Evolutionary conservation across 2,329 filamentous ascomycete species (phyloP), one percentile per base, ranked within the genome.

Genomic region (Penicillium sp.): DNA sequence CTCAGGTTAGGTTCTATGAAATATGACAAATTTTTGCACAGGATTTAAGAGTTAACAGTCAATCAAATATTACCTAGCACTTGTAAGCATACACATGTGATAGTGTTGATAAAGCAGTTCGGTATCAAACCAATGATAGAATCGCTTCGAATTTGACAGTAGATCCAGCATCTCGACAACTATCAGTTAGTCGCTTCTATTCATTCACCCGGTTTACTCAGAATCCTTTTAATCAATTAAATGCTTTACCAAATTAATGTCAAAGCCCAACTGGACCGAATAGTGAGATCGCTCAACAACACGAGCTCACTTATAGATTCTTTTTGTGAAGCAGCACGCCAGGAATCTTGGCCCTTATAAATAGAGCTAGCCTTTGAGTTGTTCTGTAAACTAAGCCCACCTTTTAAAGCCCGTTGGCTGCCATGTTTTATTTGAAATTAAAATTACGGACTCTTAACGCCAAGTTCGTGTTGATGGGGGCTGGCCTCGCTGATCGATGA

Each of bases 361-460:
- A 28, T 28, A 26, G 24, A 24, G 6, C 12, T 26, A 26, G 22
- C 24, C 9, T 5, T 3, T 19, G 24, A 26, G 9, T n/a, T 28
- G 26, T 47, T 9, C 10, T 5, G 3, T 17, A 12, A 47, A 8
- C 9, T 9, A 13, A 47, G 2, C 10, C 44, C 44, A 47, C 15
- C 3, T 7, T 28, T 28, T 26, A 15, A 15, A 7, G 22, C 6
- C 24, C 12, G 24, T 28, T 47, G 44, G 24, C 44, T 47, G 44
- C 10, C 24, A 47, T 47, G 44, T n/a, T 47, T 28, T 24, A 28
- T 26, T 45, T 47, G 28, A 47, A 26, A 47, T 47, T 47, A 47
- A 17, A 42, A 47, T 47, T 47, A 17, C 15, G 44, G 24, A 3
- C 24, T 13, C 44, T 47, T 8, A 7, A 28, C 13, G 44, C 44